Conservation (phyloP, 371 early-diverging fungal species). For the Capniomyces stellatus region DNA sequence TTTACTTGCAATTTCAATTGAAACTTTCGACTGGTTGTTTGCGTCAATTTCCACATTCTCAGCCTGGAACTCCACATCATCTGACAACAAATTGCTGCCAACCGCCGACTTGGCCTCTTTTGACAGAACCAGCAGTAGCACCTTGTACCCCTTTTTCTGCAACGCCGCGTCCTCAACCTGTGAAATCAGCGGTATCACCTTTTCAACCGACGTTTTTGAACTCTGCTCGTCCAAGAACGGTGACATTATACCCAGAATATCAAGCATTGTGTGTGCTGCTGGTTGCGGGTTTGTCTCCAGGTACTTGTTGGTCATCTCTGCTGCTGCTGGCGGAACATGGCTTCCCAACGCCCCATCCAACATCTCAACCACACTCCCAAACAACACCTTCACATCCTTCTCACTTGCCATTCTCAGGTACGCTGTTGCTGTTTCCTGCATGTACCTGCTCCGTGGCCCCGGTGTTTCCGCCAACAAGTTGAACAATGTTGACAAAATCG, state of each 20-base stretch:
- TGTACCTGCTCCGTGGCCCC: constrained; percentile 43
- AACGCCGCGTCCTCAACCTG: constrained; percentile 51
- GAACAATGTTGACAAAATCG: constrained; percentile 63
- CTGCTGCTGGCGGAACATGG: constrained; percentile 20
- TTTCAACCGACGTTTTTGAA: constrained; percentile 32
- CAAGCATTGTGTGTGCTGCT: constrained; percentile 54
- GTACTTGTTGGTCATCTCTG: constrained; percentile 20
- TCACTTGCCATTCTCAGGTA: constrained; percentile 26
- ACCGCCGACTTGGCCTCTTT: background rate
- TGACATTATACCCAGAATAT: constrained; percentile 50
- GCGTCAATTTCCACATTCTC: constrained; percentile 11
- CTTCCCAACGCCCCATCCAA: constrained; percentile 34
- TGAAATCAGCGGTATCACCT: constrained; percentile 32
- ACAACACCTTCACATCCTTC: constrained; percentile 24
- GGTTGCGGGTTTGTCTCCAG: constrained; percentile 35
- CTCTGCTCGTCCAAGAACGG: constrained; percentile 44
- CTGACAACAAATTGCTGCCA: too few species aligned
- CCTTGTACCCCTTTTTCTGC: constrained; percentile 91
- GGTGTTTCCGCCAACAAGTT: constrained; percentile 55
- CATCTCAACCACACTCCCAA: constrained; percentile 41
- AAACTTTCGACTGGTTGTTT: constrained; percentile 8
- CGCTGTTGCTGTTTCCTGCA: constrained; percentile 28
- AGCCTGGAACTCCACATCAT: constrained; percentile 3
- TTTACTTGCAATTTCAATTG: constrained; percentile 6
- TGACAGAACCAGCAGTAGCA: constrained; percentile 44